Percentiles rank a stretch among this genome's conserved stretches.
Conservation (phyloP, 208 protist genomes). For the Entamoeba invadens region DNA sequence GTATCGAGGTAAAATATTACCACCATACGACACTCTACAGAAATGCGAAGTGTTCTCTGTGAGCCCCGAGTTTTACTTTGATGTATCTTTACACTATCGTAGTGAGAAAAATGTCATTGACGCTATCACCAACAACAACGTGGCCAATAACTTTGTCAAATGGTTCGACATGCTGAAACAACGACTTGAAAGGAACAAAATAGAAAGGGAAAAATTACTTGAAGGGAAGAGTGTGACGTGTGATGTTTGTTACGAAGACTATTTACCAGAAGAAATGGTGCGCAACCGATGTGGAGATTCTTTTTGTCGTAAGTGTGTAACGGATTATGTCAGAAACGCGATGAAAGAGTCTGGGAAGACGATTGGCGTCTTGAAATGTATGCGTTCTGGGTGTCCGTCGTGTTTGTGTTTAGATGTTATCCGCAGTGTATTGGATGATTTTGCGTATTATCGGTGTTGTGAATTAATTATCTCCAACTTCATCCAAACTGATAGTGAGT, state of each 20-base stretch:
- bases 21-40: not conserved
- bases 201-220: not conserved
- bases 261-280: not conserved
- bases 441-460: not conserved
- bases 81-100: not conserved
- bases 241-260: not conserved
- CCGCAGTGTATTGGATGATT: not conserved
- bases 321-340: not conserved
- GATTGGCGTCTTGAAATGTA: not conserved
- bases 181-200: not conserved
- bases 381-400: not conserved
- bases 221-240: not conserved
- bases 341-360: not conserved
- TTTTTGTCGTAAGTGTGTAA: not conserved
- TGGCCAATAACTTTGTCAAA: no score
- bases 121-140: not conserved
- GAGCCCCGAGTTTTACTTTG: not conserved
- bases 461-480: not conserved
- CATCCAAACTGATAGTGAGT: not conserved
- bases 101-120: not conserved
- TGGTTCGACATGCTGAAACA: no score
- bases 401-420: not conserved
- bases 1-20: not conserved
- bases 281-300: not conserved
- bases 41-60: not conserved